A percentile compares a stretch with the other conserved stretches of the same genome.
These are phyloP conservation scores for Lipomyces anomalus DNA, from an alignment of 805 yeast species.

Conservation along the genomic window DNA sequence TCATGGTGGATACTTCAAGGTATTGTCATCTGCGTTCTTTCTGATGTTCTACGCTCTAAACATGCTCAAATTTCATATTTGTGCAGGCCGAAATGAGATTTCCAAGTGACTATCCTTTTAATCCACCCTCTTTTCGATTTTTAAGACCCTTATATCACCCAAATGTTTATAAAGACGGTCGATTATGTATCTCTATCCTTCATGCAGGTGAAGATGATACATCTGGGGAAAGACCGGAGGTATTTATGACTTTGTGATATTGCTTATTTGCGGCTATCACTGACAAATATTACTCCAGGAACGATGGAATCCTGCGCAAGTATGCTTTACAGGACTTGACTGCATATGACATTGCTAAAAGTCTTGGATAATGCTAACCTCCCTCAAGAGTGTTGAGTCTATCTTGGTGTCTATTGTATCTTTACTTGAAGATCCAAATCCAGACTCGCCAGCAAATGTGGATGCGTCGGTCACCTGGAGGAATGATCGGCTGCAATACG, in stretches of 20 bases:
- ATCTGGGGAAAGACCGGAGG: slow-evolving; percentile 43
- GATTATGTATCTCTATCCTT: slow-evolving; percentile 85
- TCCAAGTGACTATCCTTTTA: slow-evolving; percentile 84
- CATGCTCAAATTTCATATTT: neutral
- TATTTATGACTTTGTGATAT: slow-evolving; percentile 3
- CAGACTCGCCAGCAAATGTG: slow-evolving; percentile 89
- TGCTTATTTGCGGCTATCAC: neutral
- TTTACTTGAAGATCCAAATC: slow-evolving; percentile 87
- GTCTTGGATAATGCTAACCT: neutral
- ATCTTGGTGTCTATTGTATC: slow-evolving; percentile 88
- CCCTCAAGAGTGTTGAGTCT: slow-evolving; percentile 68
- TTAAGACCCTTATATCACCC: slow-evolving; percentile 93
- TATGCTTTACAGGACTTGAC: too few species aligned
- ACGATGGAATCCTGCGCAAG: slow-evolving; percentile 48
- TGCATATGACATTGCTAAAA: too few species aligned
- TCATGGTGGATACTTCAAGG: slow-evolving; percentile 87
- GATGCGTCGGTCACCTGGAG: slow-evolving; percentile 92
- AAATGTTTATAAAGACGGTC: slow-evolving; percentile 88
- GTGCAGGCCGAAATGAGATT: slow-evolving; percentile 77
- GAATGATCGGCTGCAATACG: slow-evolving; percentile 70
- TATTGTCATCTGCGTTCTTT: slow-evolving; percentile 12
- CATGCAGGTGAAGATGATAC: slow-evolving; percentile 90
- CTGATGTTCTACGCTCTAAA: neutral
- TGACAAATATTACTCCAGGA: slow-evolving; percentile 10
- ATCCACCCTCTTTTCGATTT: slow-evolving; percentile 90